Evolutionary conservation across 1,139 yeast genomes (phyloP).

Genomic region (Komagataea norvegica): DNA sequence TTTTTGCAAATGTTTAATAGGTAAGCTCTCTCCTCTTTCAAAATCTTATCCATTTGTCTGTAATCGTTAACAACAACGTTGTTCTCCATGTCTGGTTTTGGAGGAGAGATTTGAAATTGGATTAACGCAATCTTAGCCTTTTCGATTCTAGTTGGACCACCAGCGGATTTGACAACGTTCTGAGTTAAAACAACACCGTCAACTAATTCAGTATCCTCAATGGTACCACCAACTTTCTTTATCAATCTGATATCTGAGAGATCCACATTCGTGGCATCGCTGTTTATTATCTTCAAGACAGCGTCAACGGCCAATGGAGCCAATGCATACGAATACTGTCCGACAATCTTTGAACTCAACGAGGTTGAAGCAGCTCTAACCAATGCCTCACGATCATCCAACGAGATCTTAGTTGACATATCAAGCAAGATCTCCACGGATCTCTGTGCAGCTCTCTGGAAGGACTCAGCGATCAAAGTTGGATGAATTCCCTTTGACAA

Average conservation of each 20-base stretch:
- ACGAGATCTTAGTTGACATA: conserved; percentile 74
- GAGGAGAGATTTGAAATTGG: conserved; percentile 96
- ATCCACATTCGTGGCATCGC: conserved; percentile 66
- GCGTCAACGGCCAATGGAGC: conserved; percentile 96
- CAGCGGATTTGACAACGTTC: conserved; percentile 81
- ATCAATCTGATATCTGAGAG: conserved; percentile 81
- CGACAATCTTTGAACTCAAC: conserved; percentile 87
- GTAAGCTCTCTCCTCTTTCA: conserved; percentile 96
- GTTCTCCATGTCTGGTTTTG: conserved; percentile 98
- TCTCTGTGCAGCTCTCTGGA: conserved; percentile 87
- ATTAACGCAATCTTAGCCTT: conserved; percentile 89
- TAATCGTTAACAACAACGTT: conserved; percentile 96
- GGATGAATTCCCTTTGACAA: conserved; percentile 94
- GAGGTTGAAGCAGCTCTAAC: conserved; percentile 94
- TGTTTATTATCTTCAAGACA: conserved; percentile 70
- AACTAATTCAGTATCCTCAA: conserved; percentile 89
- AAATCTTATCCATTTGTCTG: conserved; percentile 97
- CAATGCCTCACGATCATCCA: conserved; percentile 74
- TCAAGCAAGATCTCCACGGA: conserved; percentile 80
- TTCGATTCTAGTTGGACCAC: conserved; percentile 94
- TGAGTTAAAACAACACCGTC: conserved; percentile 95
- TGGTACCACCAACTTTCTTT: conserved; percentile 95
- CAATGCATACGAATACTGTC: conserved; percentile 78
- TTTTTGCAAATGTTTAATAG: conserved; percentile 90
- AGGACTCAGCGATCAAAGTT: conserved; percentile 88